Percentiles rank a stretch among this genome's conserved stretches.
Evolutionary conservation across 2,329 filamentous ascomycete species (phyloP).

Genomic region (Dothistroma septosporum): DNA sequence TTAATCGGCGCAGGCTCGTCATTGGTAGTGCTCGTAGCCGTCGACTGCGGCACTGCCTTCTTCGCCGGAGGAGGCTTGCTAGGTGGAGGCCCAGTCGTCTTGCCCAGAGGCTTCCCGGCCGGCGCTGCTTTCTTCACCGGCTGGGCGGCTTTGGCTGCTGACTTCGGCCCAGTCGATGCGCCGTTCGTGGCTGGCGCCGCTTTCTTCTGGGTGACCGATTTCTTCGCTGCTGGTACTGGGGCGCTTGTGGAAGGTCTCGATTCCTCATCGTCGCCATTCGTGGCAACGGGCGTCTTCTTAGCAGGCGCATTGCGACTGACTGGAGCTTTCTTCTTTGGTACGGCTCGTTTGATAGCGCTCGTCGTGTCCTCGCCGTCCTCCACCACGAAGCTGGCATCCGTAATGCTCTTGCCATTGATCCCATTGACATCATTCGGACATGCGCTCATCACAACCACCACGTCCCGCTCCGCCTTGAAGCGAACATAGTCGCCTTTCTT

Average conservation of each 20-base stretch:
- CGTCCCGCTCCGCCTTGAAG: conserved; percentile 42
- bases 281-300: conserved; percentile 1
- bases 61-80: conserved; percentile 6
- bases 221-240: not conserved
- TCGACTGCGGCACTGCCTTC: conserved; percentile 6
- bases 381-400: conserved; percentile 44
- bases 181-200: conserved; percentile 34
- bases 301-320: conserved; percentile 15
- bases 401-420: conserved; percentile 41
- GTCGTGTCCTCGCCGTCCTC: conserved; percentile 27
- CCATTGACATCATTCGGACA: conserved; percentile 45
- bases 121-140: conserved; percentile 7
- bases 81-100: conserved; percentile 1
- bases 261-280: not conserved
- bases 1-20: not conserved
- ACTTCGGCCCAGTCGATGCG: not conserved
- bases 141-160: conserved; percentile 2
- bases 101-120: conserved; percentile 1
- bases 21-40: not conserved
- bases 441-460: conserved; percentile 47
- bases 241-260: not conserved
- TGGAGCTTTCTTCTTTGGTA: conserved; percentile 19
- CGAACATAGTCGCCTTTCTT: conserved; percentile 44
- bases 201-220: conserved; percentile 5
- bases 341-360: conserved; percentile 20